Percentiles rank a stretch among this genome's conserved stretches.
Evolutionary conservation across 139 green algal species (phyloP).

Genomic region (Haematococcus lacustris): DNA sequence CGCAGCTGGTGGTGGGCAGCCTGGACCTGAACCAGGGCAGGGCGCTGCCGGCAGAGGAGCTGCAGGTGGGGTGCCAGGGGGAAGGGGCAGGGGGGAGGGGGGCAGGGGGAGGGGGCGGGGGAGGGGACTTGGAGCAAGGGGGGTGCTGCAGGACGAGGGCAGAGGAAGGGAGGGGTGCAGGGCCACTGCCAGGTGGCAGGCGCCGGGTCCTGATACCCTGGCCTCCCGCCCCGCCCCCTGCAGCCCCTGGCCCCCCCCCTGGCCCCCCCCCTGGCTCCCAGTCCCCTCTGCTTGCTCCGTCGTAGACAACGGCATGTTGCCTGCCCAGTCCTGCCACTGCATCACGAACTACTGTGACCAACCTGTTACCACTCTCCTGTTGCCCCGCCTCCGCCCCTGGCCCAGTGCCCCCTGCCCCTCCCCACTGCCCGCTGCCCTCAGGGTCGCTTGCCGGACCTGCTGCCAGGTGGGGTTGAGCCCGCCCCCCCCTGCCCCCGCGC

Average conservation of each 20-base stretch:
- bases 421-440: not conserved
- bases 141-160: no score
- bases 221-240: no score
- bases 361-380: not conserved
- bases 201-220: no score
- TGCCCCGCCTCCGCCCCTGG: not conserved
- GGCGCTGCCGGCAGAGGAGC: constrained; percentile 65
- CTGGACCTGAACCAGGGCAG: constrained; percentile 70
- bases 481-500: constrained; percentile 17
- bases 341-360: no score
- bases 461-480: not conserved
- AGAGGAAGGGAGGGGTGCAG: no score
- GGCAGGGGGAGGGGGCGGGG: not conserved
- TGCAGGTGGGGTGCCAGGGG: constrained; percentile 14
- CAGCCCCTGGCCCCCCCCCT: no score
- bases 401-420: no score
- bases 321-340: not conserved
- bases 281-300: no score
- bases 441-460: not conserved
- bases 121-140: no score
- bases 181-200: no score
- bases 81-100: not conserved
- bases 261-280: no score
- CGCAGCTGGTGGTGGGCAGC: constrained; percentile 52
- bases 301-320: not conserved